Percentiles rank a stretch among this genome's conserved stretches.
Evolutionary conservation across 1,139 yeast genomes (phyloP).

Genomic region (Saccharomyces hybrid): DNA sequence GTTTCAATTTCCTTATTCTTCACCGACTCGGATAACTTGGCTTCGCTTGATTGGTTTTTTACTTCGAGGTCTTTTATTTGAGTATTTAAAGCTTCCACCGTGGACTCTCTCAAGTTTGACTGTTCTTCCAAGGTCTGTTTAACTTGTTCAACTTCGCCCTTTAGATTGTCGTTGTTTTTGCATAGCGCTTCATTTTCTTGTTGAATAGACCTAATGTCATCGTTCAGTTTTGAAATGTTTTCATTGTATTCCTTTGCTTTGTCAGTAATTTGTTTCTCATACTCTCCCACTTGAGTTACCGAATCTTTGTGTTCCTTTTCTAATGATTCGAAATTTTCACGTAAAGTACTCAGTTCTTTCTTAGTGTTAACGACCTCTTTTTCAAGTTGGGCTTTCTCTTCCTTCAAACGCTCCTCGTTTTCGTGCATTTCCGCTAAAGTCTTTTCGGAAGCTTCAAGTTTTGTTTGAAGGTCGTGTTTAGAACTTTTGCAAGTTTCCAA

Average conservation of each 20-base stretch:
- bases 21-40: neutral
- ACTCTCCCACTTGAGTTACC: neutral
- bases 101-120: neutral
- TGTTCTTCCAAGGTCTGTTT: conserved; percentile 2
- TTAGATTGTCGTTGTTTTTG: neutral
- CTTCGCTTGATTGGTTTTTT: conserved; percentile 4
- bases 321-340: conserved; percentile 1
- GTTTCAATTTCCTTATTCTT: conserved; percentile 1
- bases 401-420: conserved; percentile 3
- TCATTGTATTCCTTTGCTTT: neutral
- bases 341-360: neutral
- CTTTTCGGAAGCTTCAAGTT: conserved; percentile 7
- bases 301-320: neutral
- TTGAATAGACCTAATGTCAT: neutral
- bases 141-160: neutral
- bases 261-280: neutral
- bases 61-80: conserved; percentile 5
- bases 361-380: neutral
- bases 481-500: neutral
- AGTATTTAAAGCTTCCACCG: neutral
- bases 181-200: neutral
- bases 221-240: neutral
- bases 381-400: neutral
- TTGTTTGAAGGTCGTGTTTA: conserved; percentile 4
- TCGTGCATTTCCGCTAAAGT: conserved; percentile 5